A percentile compares a stretch with the other conserved stretches of the same genome.
These are phyloP conservation scores for Clathrus columnatus DNA, from an alignment of 768 basidiomycete genomes.

Conservation along the genomic window DNA sequence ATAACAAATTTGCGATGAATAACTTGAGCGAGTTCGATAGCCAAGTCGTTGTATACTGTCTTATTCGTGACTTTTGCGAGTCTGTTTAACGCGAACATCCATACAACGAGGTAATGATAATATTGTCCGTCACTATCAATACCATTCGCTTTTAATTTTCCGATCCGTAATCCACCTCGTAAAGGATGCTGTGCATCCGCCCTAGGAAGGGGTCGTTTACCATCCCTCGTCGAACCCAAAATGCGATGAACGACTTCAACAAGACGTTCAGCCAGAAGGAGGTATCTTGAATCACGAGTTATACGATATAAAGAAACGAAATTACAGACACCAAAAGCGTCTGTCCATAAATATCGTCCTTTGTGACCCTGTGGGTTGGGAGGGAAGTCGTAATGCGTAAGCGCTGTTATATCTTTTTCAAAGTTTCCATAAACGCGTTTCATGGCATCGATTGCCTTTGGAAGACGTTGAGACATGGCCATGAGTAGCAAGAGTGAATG, in stretches of 20 bases:
- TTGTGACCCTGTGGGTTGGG: conserved; percentile 13
- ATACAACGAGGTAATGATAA: conserved; percentile 23
- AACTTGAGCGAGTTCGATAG: conserved; percentile 20
- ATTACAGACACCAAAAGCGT: conserved; percentile 24
- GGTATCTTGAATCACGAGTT: conserved; percentile 15
- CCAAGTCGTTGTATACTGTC: conserved; percentile 20
- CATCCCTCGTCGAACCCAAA: conserved; percentile 20
- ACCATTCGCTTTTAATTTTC: conserved; percentile 19
- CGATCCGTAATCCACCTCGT: conserved; percentile 23
- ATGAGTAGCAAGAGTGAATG: too few species aligned
- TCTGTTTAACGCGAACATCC: conserved; percentile 28
- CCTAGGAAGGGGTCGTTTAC: conserved; percentile 16
- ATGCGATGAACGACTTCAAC: conserved; percentile 20
- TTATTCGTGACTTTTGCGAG: conserved; percentile 19
- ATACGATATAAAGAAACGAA: conserved; percentile 18
- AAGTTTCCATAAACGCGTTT: not conserved
- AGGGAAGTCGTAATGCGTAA: not conserved
- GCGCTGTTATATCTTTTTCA: not conserved
- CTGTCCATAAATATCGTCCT: conserved; percentile 26
- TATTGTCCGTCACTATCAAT: conserved; percentile 25
- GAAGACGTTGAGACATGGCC: too few species aligned
- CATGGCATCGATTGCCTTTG: conserved; percentile 12
- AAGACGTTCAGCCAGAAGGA: conserved; percentile 18
- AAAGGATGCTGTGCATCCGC: conserved; percentile 22
- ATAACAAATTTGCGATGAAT: conserved; percentile 22